A percentile compares a stretch with the other conserved stretches of the same genome.
These are phyloP conservation scores for Pseudoneurospora amorphoporcata DNA, from an alignment of 495 filamentous ascomycete species.

Conservation along the genomic window DNA sequence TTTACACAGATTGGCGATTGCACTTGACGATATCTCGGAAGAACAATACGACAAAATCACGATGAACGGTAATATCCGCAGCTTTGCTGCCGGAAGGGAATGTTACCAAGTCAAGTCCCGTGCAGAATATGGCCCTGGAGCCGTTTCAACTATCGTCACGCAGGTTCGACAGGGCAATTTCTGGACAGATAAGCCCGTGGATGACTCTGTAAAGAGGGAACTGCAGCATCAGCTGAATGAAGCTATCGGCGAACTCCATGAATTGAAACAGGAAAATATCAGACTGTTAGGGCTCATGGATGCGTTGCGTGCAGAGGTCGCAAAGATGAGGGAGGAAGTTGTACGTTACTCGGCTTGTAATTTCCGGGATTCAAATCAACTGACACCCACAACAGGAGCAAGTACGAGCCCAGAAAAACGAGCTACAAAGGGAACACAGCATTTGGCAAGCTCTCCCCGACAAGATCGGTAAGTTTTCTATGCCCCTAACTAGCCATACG, in stretches of 20 bases:
- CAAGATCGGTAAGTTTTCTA: conserved; percentile 47
- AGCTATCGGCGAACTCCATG: conserved; percentile 19
- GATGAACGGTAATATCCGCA: conserved; percentile 32
- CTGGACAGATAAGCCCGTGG: conserved; percentile 73
- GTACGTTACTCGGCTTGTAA: conserved; percentile 15
- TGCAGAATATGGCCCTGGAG: conserved; percentile 61
- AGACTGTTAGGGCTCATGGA: not conserved
- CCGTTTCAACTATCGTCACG: conserved; percentile 52
- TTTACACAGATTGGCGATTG: conserved; percentile 58
- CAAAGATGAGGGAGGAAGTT: conserved; percentile 12
- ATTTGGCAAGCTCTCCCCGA: conserved; percentile 57
- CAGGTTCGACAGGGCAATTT: conserved; percentile 43
- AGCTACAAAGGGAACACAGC: conserved; percentile 50
- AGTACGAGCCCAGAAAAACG: conserved; percentile 27
- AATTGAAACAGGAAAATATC: conserved; percentile 19
- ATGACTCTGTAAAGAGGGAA: conserved; percentile 46
- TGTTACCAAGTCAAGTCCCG: conserved; percentile 51
- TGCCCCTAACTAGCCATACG: conserved; percentile 9
- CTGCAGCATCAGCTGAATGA: conserved; percentile 28
- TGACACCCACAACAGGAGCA: conserved; percentile 24
- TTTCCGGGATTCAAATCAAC: not conserved
- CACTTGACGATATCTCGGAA: conserved; percentile 49
- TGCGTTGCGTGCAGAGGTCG: conserved; percentile 1
- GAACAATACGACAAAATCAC: conserved; percentile 52
- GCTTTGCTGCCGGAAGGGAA: conserved; percentile 54